Evolutionary conservation across 192 early-diverging fungal species (phyloP), one percentile per base, ranked within the genome.

Genomic region (Pecoramyces ruminantium): DNA sequence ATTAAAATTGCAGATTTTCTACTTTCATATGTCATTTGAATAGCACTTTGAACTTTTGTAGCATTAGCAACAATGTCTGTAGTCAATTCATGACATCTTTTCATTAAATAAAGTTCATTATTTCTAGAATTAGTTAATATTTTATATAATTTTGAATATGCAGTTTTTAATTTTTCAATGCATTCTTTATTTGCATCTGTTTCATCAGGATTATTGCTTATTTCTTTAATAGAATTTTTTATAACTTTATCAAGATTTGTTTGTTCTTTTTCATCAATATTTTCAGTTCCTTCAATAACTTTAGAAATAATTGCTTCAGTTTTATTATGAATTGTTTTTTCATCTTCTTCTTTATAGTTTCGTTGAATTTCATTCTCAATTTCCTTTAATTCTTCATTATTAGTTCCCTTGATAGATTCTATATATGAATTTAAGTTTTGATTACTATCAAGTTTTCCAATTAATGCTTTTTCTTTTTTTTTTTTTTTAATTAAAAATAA

Each of bases 1-100:
- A 90, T 81, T 21, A 83, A 80, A 1, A 83, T 82, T 77, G 88
- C 87, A 30, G 83, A 83, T 25, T 78, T 82, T 15, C 88, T 84
- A 79, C 88, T 88, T 29, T 84, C 84, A 79, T 89, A 88, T 29
- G 79, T 82, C 21, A 87, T 81, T 78, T 89, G 87, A 14, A 89
- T 80, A 13, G 86, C 87, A 28, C 85, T 86, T 78, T 88, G 87
- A 18, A 90, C 87, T 81, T 90, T 90, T 8, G 84, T 79, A 15
- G 83, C 82, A 81, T 90, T 90, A 2, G 84, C 78, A 39, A 78
- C 78, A 40, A 90, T 77, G 40, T 90, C 88, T 4, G 86, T 81
- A 17, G 84, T 80, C n/a, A 90, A 79, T 51, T 88, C 85, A 67
- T 85, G 86, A 78, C 86, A 86, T 79, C 86, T 88, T 51, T 86